These are phyloP conservation scores for Biscutella laevigata DNA, from an alignment of 441 rosid species.

Conservation along the genomic window DNA sequence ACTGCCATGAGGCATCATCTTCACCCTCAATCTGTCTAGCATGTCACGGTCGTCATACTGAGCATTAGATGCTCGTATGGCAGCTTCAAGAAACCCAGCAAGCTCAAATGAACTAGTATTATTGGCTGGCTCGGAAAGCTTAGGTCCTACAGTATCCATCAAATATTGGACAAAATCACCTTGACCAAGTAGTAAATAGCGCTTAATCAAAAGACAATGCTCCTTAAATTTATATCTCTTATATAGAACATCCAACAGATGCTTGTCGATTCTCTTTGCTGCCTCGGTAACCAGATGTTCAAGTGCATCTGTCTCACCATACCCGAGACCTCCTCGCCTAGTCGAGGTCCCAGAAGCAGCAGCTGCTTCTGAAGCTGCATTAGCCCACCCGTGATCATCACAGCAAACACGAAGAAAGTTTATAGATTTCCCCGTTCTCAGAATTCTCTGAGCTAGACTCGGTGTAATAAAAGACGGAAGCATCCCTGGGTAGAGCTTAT, in stretches of 20 bases:
- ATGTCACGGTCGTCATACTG: slow-evolving; percentile 90
- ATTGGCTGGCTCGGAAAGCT: slow-evolving; percentile 93
- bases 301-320: slow-evolving; percentile 89
- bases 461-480: slow-evolving; percentile 83
- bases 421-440: slow-evolving; percentile 90
- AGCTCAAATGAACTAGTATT: slow-evolving; percentile 83
- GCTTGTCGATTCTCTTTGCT: slow-evolving; percentile 91
- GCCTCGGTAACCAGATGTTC: slow-evolving; percentile 81
- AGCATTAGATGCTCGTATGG: slow-evolving; percentile 85
- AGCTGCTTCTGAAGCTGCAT: slow-evolving; percentile 80
- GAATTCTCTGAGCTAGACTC: slow-evolving; percentile 73
- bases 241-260: slow-evolving; percentile 73
- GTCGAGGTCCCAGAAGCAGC: slow-evolving; percentile 86
- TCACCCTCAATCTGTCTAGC: slow-evolving; percentile 76
- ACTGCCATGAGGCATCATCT: slow-evolving; percentile 80
- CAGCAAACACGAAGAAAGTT: slow-evolving; percentile 93
- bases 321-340: slow-evolving; percentile 78
- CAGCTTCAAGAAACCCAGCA: slow-evolving; percentile 84
- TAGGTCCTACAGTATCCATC: slow-evolving; percentile 88
- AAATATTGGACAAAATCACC: slow-evolving; percentile 96
- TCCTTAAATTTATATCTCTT: slow-evolving; percentile 75
- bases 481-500: slow-evolving; percentile 74
- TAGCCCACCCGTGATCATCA: slow-evolving; percentile 89
- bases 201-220: slow-evolving; percentile 95
- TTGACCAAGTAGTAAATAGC: slow-evolving; percentile 84